Conservation (phyloP, 2,329 filamentous ascomycete species). For the Microdochium paspali region DNA sequence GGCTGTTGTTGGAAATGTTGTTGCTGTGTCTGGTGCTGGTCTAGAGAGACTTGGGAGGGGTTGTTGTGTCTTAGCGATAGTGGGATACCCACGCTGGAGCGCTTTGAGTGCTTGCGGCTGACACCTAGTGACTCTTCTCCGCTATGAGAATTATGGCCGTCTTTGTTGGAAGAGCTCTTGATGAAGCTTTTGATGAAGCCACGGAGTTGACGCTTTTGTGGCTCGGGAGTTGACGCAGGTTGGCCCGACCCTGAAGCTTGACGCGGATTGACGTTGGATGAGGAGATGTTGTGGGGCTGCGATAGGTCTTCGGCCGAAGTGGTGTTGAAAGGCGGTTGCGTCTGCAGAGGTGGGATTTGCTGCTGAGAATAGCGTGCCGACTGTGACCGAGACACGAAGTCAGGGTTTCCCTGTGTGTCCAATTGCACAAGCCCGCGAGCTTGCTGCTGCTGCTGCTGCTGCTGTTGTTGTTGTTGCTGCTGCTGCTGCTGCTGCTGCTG, state of each 20-base stretch:
- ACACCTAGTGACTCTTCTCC: slow-evolving; percentile 9
- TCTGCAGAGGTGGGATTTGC: slow-evolving; percentile 21
- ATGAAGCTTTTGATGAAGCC: slow-evolving; percentile 47
- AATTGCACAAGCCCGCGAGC: slow-evolving; percentile 23
- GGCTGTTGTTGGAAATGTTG: slow-evolving; percentile 23
- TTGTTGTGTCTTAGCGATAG: not conserved
- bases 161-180: slow-evolving; percentile 25
- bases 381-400: slow-evolving; percentile 40
- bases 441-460: slow-evolving; percentile 12
- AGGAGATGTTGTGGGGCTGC: slow-evolving; percentile 15
- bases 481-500: slow-evolving; percentile 7
- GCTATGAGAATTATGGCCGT: not conserved
- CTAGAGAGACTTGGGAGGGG: not conserved
- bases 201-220: slow-evolving; percentile 40
- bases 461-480: slow-evolving; percentile 5
- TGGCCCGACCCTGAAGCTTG: slow-evolving; percentile 4
- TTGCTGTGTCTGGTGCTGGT: slow-evolving; percentile 20
- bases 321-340: slow-evolving; percentile 22
- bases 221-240: slow-evolving; percentile 9
- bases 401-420: slow-evolving; percentile 31
- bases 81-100: not conserved
- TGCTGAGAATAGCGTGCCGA: slow-evolving; percentile 36
- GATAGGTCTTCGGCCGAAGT: slow-evolving; percentile 32
- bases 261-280: slow-evolving; percentile 13
- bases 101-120: not conserved